Evolutionary conservation across 2,329 filamentous ascomycete species (phyloP), one percentile per base, ranked within the genome.

Genomic region (Aspergillus fumigatus): DNA sequence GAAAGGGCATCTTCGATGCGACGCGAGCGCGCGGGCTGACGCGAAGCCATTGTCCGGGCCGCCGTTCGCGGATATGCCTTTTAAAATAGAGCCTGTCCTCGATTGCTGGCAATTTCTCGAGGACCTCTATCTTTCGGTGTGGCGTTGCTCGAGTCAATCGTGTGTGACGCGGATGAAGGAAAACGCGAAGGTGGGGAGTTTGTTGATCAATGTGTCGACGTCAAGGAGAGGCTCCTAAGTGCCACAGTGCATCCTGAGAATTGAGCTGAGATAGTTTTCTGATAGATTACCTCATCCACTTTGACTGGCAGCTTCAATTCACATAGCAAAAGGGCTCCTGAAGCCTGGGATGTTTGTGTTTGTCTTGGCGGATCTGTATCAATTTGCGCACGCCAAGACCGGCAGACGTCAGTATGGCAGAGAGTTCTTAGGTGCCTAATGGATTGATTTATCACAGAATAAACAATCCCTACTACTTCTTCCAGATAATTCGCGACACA

Each of bases 1-100:
- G 71, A 73, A 57, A 77, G 68, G 40, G 75, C 75, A 59, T 77
- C 75, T 52, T 77, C 75, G 58, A 77, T 70, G 59, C 75, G 75
- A 58, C 74, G 74, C 50, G 70, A 69, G 57, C 74, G 74, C 54
- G 68, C 59, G 52, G 69, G 59, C 32, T 70, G 69, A 52, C 70
- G 68, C 53, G 67, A 61, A 35, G 73, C 68, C 65, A 70, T 70
- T 52, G 61, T 67, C 60, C 59, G 21, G 21, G 43, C 53, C 54
- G 59, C 57, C 53, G 32, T 51, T 49, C 55, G 54, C 55, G 48
- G 40, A 43, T 57, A 32, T 45, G 35, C 51, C 23, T 38, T 52
- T 51, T 45, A 32, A 17, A 23, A 48, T 54, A 7, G 11, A 2
- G n/a, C 26, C 47, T 50, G 49, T 55, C 4, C 11, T n/a, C 43